phyloP scores from a whole-genome alignment of 2,329 filamentous ascomycete genomes.

The Arthrobotrys musiformis region DNA sequence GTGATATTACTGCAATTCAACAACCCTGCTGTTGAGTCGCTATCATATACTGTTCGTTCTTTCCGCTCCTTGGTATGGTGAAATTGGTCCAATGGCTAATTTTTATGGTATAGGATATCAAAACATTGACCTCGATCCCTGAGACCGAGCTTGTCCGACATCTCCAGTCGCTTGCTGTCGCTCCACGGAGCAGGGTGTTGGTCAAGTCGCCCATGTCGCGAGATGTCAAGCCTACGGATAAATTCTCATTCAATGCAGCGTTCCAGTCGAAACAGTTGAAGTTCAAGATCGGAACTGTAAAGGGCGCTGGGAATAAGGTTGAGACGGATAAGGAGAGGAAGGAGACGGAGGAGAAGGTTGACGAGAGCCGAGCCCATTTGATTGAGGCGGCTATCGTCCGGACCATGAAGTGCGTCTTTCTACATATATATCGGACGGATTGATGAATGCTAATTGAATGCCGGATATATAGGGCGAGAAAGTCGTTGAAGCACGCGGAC shows the following conservation, averaged over 20 bases:
- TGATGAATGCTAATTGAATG: neutral
- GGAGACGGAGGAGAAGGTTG: conserved; percentile 62
- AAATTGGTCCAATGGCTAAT: conserved; percentile 17
- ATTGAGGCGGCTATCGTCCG: conserved; percentile 68
- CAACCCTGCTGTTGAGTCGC: conserved; percentile 66
- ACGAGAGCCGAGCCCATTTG: conserved; percentile 65
- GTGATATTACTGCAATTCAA: conserved; percentile 91
- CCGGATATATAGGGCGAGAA: conserved; percentile 61
- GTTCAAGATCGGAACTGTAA: conserved; percentile 74
- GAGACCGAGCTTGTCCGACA: conserved; percentile 71
- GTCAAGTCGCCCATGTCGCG: conserved; percentile 75
- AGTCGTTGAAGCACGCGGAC: conserved; percentile 65
- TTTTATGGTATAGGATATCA: conserved; percentile 68
- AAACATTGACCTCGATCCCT: conserved; percentile 72
- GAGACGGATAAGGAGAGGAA: conserved; percentile 65
- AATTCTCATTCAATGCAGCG: conserved; percentile 72
- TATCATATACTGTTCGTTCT: conserved; percentile 30
- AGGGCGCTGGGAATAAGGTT: conserved; percentile 71
- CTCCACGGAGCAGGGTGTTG: conserved; percentile 73
- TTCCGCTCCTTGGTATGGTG: neutral
- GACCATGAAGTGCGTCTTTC: conserved; percentile 66
- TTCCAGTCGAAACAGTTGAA: conserved; percentile 73
- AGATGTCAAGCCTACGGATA: conserved; percentile 72
- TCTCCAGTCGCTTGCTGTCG: conserved; percentile 73
- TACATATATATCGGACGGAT: neutral